Evolutionary conservation across 2,329 filamentous ascomycete species (phyloP), one percentile per base, ranked within the genome.

Genomic region (Colletotrichum chlorophyti): DNA sequence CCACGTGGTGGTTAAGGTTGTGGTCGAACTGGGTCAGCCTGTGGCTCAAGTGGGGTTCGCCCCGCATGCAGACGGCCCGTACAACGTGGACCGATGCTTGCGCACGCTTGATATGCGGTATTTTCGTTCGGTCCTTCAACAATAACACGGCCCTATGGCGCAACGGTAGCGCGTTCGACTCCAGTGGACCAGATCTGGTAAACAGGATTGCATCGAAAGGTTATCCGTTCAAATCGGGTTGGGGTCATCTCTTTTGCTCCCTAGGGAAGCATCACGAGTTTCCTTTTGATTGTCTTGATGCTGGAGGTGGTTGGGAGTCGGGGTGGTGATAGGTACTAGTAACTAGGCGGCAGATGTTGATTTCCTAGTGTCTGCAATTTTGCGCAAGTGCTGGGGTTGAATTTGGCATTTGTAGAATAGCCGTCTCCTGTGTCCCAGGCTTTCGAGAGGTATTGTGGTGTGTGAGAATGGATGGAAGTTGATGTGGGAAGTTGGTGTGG

Each of bases 191-290:
- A 14, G 11, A 9, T 1, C 6, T 3, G n/a, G n/a, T n/a, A n/a
- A n/a, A 6, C n/a, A 17, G 21, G 19, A 8, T 19, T 6, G 1
- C 14, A 49, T 59, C 55, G 57, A 50, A 60, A 60, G 57, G 57
- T 60, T 60, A 60, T 60, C 57, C 45, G 57, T 60, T 60, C 57
- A 46, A 60, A 60, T 57, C 57, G 45, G 57, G 57, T 57, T 34
- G 45, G 57, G 57, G 45, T 60, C 57, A 60, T 3, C 2, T 4
- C 1, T 54, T 54, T 54, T 58, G 23, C 24, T n/a, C n/a, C n/a
- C n/a, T n/a, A n/a, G n/a, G n/a, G n/a, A n/a, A n/a, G n/a, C n/a
- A n/a, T n/a, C n/a, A n/a, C n/a, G n/a, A n/a, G n/a, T n/a, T n/a
- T n/a, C n/a, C n/a, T n/a, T n/a, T n/a, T n/a, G n/a, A n/a, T n/a